phyloP scores from a whole-genome alignment of 257 asterid genomes.

The Datura wrightii region DNA sequence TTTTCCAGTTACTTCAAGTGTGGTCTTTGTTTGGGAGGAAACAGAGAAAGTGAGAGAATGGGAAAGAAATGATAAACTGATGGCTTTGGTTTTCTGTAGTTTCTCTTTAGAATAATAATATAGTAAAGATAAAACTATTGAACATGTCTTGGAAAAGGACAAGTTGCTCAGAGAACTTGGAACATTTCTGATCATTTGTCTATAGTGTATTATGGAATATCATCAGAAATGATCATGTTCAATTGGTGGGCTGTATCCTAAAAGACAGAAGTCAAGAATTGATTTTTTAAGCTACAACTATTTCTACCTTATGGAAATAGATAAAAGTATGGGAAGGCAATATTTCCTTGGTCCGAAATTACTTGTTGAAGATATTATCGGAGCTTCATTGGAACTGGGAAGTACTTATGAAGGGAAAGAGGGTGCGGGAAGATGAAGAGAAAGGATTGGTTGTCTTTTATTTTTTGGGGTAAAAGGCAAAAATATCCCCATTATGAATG shows the following conservation, averaged over 20 bases:
- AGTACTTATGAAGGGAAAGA: neutral
- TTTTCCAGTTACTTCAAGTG: neutral
- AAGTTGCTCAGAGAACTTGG: conserved; percentile 3
- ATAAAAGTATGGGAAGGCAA: neutral
- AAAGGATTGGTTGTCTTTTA: neutral
- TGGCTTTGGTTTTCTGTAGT: neutral
- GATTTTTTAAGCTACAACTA: neutral
- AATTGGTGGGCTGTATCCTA: neutral
- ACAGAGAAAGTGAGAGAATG: neutral
- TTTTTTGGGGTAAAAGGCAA: too few relatives aligned
- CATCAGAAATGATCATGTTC: neutral
- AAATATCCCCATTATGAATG: too few relatives aligned
- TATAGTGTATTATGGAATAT: neutral
- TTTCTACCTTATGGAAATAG: neutral
- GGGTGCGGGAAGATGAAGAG: neutral
- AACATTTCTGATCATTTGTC: neutral
- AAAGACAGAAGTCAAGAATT: neutral
- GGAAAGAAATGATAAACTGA: neutral
- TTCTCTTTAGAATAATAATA: neutral
- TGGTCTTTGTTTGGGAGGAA: neutral
- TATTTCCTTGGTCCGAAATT: neutral
- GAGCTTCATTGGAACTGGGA: neutral
- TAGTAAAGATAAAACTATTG: neutral
- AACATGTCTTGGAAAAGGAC: neutral
- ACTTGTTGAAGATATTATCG: neutral